Conservation (phyloP, 2,329 filamentous ascomycete species). For the Aspergillus costaricaensis region DNA sequence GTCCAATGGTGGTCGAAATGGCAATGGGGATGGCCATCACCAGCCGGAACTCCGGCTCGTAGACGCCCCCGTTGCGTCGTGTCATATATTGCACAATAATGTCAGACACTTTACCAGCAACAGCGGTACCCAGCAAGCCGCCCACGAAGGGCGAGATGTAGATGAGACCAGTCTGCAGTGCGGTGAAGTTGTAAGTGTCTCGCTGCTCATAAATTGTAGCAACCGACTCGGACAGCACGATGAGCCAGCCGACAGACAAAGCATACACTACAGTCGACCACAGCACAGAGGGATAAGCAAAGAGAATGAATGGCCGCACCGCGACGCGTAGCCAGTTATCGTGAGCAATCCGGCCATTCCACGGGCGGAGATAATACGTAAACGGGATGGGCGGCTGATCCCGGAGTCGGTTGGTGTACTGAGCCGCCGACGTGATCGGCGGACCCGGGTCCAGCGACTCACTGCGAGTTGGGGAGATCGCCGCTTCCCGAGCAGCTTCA, state of each 20-base stretch:
- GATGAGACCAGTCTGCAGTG: conserved; percentile 78
- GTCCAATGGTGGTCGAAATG: conserved; percentile 75
- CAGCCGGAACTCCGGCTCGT: conserved; percentile 90
- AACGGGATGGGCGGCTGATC: conserved; percentile 70
- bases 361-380: conserved; percentile 70
- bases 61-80: conserved; percentile 83
- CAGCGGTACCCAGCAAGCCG: conserved; percentile 84
- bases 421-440: conserved; percentile 32
- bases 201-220: conserved; percentile 73
- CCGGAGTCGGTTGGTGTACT: conserved; percentile 72
- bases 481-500: conserved; percentile 28
- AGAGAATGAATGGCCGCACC: conserved; percentile 79
- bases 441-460: conserved; percentile 33
- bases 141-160: conserved; percentile 90
- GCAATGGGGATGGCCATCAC: conserved; percentile 83
- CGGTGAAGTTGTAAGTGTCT: conserved; percentile 74
- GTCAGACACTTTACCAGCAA: conserved; percentile 86
- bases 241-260: conserved; percentile 90
- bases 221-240: conserved; percentile 88
- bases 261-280: conserved; percentile 87
- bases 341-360: conserved; percentile 73
- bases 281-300: conserved; percentile 81
- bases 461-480: conserved; percentile 33
- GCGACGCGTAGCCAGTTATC: conserved; percentile 81
- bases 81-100: conserved; percentile 80